These are phyloP conservation scores for Wallacemonas sp. DNA, from an alignment of 208 protist genomes.

Conservation along the genomic window DNA sequence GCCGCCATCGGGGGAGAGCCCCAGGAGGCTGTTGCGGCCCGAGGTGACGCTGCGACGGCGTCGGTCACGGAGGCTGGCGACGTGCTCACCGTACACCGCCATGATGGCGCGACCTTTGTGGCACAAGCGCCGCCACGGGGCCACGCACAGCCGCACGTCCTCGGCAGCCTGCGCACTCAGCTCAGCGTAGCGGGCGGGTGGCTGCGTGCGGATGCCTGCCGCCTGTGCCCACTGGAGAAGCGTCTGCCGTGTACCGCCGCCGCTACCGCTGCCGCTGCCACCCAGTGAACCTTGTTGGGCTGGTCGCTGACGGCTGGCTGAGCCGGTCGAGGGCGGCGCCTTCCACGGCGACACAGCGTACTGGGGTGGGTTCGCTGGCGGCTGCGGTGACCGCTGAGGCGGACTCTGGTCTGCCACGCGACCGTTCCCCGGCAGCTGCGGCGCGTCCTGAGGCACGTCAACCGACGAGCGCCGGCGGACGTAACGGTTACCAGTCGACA, in stretches of 20 bases:
- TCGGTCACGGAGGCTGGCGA: conserved; percentile 1
- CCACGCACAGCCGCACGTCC: conserved; percentile 2
- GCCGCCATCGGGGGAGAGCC: neutral
- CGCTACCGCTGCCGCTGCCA: too few species aligned
- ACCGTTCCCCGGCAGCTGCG: too few species aligned
- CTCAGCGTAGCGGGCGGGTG: neutral
- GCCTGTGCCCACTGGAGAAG: conserved; percentile 29
- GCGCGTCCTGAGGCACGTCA: too few species aligned
- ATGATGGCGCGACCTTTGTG: neutral
- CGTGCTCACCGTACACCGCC: conserved; percentile 1
- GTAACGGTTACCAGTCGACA: too few species aligned
- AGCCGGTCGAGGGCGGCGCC: too few species aligned
- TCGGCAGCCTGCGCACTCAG: conserved; percentile 12
- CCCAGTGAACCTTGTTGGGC: too few species aligned
- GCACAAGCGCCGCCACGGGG: conserved; percentile 14
- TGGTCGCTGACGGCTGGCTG: too few species aligned
- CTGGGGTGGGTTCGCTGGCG: neutral
- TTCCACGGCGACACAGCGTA: conserved; percentile 10
- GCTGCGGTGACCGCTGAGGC: neutral
- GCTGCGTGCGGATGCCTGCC: conserved; percentile 18
- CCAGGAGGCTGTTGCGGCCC: conserved; percentile 4
- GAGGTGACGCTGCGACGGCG: neutral
- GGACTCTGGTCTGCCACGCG: too few species aligned
- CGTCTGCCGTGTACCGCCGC: conserved; percentile 4
- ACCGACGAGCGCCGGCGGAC: too few species aligned